A percentile compares a stretch with the other conserved stretches of the same genome.
These are phyloP conservation scores for Salix brachista DNA, from an alignment of 345 rosid genomes.

Conservation along the genomic window DNA sequence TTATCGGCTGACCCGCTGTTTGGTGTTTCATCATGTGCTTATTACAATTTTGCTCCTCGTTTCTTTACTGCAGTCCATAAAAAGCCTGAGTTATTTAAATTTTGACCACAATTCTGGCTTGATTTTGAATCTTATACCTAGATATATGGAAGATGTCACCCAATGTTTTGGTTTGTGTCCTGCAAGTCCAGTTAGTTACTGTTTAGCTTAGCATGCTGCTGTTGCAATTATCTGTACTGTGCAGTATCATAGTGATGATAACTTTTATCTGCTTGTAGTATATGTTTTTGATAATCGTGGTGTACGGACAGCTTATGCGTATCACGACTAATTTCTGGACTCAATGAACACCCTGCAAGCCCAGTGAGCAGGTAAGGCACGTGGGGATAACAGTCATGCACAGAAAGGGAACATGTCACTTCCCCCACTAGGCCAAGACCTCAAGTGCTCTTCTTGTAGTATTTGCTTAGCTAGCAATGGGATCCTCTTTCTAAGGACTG, in stretches of 20 bases:
- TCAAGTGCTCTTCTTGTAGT: background rate
- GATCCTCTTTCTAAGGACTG: background rate
- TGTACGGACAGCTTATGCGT: no score
- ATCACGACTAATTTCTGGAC: rapidly evolving
- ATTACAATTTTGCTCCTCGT: background rate
- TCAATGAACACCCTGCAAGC: no score
- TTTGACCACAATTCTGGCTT: background rate
- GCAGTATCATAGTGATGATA: background rate
- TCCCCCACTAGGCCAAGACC: no score
- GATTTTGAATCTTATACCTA: background rate
- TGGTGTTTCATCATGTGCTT: background rate
- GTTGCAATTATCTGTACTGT: background rate
- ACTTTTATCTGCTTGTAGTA: background rate
- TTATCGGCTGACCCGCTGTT: background rate
- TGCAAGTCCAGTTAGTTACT: background rate
- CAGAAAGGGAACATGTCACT: no score
- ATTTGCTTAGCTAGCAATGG: background rate
- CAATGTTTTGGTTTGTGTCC: background rate
- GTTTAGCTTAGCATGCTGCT: background rate
- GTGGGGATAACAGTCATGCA: no score
- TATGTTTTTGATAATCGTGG: no score
- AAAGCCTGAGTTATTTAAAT: background rate
- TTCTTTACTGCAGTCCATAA: background rate
- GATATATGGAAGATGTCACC: background rate
- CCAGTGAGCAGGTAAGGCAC: rapidly evolving